phyloP scores from a whole-genome alignment of 441 rosid species.

The Populus hybrid region DNA sequence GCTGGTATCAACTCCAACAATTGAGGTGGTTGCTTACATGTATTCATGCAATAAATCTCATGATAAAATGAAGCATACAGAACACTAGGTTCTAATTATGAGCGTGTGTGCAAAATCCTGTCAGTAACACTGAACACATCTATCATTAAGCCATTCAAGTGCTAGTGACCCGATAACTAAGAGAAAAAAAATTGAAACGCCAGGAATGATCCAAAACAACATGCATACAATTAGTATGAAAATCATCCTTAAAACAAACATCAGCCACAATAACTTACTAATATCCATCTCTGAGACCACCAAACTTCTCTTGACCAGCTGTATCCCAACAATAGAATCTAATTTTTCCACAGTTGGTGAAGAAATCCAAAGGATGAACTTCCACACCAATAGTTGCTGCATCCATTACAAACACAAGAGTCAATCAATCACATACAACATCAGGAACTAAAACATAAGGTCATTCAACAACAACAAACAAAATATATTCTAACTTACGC shows the following conservation, averaged over 20 bases:
- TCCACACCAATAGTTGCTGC: slow-evolving; percentile 71
- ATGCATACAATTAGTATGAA: too few species aligned
- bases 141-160: too few species aligned
- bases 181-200: not conserved
- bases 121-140: too few species aligned
- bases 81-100: too few species aligned
- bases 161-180: too few species aligned
- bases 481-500: slow-evolving; percentile 26
- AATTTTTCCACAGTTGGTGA: slow-evolving; percentile 49
- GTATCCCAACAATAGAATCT: slow-evolving; percentile 68
- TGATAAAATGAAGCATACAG: too few species aligned
- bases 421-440: not conserved
- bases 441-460: not conserved
- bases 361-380: slow-evolving; percentile 64
- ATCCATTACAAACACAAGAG: not conserved
- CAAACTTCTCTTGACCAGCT: slow-evolving; percentile 67
- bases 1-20: too few species aligned
- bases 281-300: slow-evolving; percentile 67
- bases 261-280: slow-evolving; percentile 29
- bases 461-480: not conserved
- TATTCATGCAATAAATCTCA: too few species aligned
- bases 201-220: not conserved
- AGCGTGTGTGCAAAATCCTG: too few species aligned
- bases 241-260: not conserved
- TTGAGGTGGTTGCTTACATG: too few species aligned